Conservation (phyloP, 768 basidiomycete species). For the Lactifluus subvellereus region DNA sequence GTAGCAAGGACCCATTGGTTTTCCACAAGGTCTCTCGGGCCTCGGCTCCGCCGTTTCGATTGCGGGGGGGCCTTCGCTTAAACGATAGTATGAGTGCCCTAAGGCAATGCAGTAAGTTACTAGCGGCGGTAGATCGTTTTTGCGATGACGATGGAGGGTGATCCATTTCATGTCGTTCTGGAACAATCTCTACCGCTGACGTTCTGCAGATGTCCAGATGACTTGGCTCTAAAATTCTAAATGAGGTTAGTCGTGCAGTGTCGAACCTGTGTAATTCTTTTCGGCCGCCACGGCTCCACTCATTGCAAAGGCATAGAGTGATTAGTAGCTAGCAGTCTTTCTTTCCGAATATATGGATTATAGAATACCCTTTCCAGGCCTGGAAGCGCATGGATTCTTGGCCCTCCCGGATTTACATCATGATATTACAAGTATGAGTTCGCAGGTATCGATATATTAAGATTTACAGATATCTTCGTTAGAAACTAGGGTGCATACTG, state of each 20-base stretch:
- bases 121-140: not conserved
- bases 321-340: not conserved
- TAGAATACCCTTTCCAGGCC: not conserved
- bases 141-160: not conserved
- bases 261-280: not conserved
- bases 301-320: not conserved
- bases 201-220: not conserved
- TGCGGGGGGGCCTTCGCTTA: not conserved
- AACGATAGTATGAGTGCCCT: too few species aligned
- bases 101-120: not conserved
- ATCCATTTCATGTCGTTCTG: not conserved
- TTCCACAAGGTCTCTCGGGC: too few species aligned
- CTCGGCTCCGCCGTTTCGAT: not conserved
- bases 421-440: not conserved
- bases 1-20: not conserved
- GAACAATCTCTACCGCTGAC: not conserved
- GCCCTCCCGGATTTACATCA: not conserved
- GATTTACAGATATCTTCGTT: not conserved
- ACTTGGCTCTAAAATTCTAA: not conserved
- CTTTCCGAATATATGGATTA: not conserved
- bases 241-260: not conserved
- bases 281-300: too few species aligned
- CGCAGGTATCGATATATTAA: not conserved
- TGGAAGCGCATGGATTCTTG: not conserved
- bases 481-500: not conserved